Conservation (phyloP, 371 early-diverging fungal genomes). For the Mucor indicus region DNA sequence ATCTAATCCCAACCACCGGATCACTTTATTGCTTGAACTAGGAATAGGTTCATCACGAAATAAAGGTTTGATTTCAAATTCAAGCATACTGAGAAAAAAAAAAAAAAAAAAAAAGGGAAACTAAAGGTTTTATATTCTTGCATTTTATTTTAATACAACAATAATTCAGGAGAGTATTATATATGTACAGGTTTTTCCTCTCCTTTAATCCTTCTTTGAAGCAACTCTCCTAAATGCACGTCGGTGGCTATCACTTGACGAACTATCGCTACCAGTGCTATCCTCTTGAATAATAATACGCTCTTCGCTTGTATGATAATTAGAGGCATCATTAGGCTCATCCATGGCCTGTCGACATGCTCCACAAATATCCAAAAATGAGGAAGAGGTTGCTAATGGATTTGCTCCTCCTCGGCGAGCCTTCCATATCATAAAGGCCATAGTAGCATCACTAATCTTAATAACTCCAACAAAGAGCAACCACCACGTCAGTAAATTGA, state of each 20-base stretch:
- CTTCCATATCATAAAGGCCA: too few relatives aligned
- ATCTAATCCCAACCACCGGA: conserved; percentile 49
- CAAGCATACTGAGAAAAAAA: not conserved
- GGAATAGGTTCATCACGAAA: conserved; percentile 16
- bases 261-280: conserved; percentile 4
- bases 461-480: not conserved
- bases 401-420: not conserved
- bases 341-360: too few relatives aligned
- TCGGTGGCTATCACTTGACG: not conserved
- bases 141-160: not conserved
- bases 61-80: too few relatives aligned
- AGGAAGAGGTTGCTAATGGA: too few relatives aligned
- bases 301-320: too few relatives aligned
- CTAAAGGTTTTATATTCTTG: conserved; percentile 5
- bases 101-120: not conserved
- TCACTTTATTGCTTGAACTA: conserved; percentile 15
- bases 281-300: not conserved
- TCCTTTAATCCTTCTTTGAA: conserved; percentile 2
- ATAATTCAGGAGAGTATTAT: too few relatives aligned
- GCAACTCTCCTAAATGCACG: conserved; percentile 1
- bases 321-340: too few relatives aligned
- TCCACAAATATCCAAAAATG: too few relatives aligned
- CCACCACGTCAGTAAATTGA: conserved; percentile 10
- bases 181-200: not conserved
- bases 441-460: too few relatives aligned